Conservation (phyloP, 2,329 filamentous ascomycete genomes). For the Cercospora nicotianae region DNA sequence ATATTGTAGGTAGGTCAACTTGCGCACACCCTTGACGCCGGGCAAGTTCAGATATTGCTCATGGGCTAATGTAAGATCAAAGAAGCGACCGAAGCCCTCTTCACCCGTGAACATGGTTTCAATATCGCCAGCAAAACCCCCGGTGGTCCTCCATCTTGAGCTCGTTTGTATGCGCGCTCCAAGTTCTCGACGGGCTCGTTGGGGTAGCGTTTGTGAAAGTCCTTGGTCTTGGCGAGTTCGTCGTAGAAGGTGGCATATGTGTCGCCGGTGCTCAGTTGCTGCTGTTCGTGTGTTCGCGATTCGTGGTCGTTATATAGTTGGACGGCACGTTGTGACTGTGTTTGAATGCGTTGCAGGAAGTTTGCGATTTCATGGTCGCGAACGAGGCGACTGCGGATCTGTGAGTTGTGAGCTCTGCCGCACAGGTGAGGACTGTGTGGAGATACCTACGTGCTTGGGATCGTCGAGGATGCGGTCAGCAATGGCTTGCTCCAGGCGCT, state of each 20-base stretch:
- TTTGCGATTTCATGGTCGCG: conserved; percentile 89
- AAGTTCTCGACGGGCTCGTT: conserved; percentile 95
- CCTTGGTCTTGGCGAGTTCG: conserved; percentile 75
- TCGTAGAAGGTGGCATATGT: conserved; percentile 90
- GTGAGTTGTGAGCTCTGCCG: conserved; percentile 28
- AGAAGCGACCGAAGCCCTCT: conserved; percentile 87
- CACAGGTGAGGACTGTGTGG: not conserved
- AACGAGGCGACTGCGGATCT: conserved; percentile 86
- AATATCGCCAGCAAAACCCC: conserved; percentile 61
- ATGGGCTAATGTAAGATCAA: conserved; percentile 81
- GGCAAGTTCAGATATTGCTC: conserved; percentile 89
- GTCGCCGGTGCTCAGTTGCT: conserved; percentile 79
- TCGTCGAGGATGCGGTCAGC: conserved; percentile 86
- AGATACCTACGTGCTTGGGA: conserved; percentile 71
- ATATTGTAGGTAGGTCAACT: conserved; percentile 87
- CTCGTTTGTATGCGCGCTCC: conserved; percentile 83
- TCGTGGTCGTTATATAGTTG: conserved; percentile 82
- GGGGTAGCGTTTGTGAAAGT: conserved; percentile 86
- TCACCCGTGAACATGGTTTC: conserved; percentile 95
- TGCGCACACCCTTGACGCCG: conserved; percentile 64
- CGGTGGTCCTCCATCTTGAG: conserved; percentile 53
- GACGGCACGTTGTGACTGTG: conserved; percentile 77
- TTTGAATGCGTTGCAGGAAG: conserved; percentile 82
- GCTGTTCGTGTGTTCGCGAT: conserved; percentile 73
- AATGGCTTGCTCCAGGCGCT: conserved; percentile 91